Conservation (phyloP, 305 asterid genomes). For the Fraxinus sp. region DNA sequence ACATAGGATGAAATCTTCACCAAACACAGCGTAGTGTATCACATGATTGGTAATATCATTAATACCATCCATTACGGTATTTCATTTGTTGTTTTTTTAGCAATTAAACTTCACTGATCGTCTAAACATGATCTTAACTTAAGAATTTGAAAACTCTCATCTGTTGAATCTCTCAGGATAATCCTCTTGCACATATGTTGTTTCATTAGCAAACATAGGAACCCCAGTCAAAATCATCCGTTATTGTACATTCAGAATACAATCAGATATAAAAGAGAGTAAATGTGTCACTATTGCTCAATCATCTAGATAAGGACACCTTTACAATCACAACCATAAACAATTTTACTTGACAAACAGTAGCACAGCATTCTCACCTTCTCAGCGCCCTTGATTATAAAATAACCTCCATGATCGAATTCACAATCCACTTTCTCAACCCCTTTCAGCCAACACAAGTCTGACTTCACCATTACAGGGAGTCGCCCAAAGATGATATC, state of each 20-base stretch:
- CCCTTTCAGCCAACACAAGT: slow-evolving; percentile 64
- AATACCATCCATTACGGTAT: neutral
- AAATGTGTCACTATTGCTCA: neutral
- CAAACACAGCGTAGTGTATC: neutral
- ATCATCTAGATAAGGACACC: neutral
- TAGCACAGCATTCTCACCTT: slow-evolving; percentile 53
- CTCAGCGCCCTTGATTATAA: slow-evolving; percentile 92
- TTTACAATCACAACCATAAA: slow-evolving; percentile 14
- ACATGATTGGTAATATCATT: neutral
- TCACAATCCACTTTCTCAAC: slow-evolving; percentile 64
- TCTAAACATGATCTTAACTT: neutral
- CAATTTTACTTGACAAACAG: neutral
- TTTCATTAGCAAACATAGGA: neutral
- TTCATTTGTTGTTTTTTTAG: neutral
- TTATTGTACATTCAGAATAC: neutral
- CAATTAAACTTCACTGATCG: neutral
- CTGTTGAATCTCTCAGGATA: neutral
- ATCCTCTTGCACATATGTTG: neutral
- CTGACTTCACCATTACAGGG: slow-evolving; percentile 92
- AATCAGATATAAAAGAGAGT: neutral
- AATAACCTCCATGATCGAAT: slow-evolving; percentile 92
- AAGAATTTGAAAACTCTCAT: neutral
- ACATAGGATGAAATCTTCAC: neutral
- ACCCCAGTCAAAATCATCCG: neutral
- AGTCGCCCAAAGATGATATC: slow-evolving; percentile 64